Evolutionary conservation across 2,329 filamentous ascomycete genomes (phyloP), one percentile per base, ranked within the genome.

Genomic region (Nemania sp.): DNA sequence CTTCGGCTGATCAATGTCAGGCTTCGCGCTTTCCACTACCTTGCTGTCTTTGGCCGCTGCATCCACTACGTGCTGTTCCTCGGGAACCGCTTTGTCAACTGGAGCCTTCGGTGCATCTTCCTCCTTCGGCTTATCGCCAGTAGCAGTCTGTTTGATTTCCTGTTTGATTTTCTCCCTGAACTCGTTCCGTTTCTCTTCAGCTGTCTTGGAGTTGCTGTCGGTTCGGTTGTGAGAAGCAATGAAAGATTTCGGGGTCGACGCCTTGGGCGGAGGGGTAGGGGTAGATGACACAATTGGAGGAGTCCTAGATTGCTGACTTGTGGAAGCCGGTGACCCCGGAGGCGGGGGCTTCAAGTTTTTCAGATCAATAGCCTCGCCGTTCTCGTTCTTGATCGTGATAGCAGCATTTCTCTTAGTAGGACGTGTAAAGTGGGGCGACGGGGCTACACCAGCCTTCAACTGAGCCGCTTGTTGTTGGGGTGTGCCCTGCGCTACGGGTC

Each of bases 331-430:
- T 2, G 83, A 83, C 2, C 79, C 73, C 3, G 83, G 81, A 0
- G 81, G 26, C 3, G 46, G 26, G 3, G 45, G 71, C 70, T 83
- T 84, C 57, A 82, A 74, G 49, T 74, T 82, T 69, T 76, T 89
- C 75, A 79, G 81, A 63, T 91, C 85, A 11, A 97, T 77, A 24
- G 85, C 83, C 68, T 94, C 90, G 58, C 91, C 92, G 51, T 86
- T 81, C 24, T 87, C 81, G 66, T 91, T 90, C 78, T 91, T 95
- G 77, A 97, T 96, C 43, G 86, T 79, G 61, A 97, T 88, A 1
- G 88, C 86, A 42, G 85, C 86, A 72, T 83, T 91, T 78, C 88
- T 90, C 70, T 78, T 79, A 17, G 75, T 76, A 22, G 68, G 67
- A 64, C 79, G 82, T 69, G 75, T 69, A 54, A 81, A 80, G 54